Conservation (phyloP, 2,329 filamentous ascomycete genomes). For the Aspergillus sp. region DNA sequence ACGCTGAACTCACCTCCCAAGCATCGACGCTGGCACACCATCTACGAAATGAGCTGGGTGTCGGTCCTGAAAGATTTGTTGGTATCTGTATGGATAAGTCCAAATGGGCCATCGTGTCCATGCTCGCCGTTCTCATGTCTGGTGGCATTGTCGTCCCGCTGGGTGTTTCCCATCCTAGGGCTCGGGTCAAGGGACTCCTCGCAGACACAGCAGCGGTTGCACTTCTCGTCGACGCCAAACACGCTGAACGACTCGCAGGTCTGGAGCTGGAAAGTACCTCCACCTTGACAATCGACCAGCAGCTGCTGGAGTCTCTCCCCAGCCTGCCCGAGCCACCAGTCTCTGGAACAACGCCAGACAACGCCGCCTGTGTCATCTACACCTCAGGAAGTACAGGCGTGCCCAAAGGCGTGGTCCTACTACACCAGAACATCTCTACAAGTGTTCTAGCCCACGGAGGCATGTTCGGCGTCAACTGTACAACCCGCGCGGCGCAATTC, state of each 20-base stretch:
- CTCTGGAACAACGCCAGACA: not conserved
- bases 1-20: not conserved
- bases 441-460: not conserved
- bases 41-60: not conserved
- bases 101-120: conserved; percentile 8
- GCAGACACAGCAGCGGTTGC: not conserved
- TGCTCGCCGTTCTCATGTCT: conserved; percentile 12
- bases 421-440: not conserved
- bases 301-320: not conserved
- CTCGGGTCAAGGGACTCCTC: conserved; percentile 20
- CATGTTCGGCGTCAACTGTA: not conserved
- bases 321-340: not conserved
- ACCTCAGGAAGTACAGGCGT: not conserved
- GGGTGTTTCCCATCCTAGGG: conserved; percentile 1
- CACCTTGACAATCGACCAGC: not conserved
- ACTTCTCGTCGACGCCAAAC: not conserved
- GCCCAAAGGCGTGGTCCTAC: not conserved
- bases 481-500: not conserved
- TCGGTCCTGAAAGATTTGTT: conserved; percentile 9
- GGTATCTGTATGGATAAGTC: conserved; percentile 15
- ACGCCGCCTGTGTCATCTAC: not conserved
- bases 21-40: not conserved
- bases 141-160: conserved; percentile 15
- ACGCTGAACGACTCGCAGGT: not conserved
- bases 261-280: not conserved